Evolutionary conservation across 2,329 filamentous ascomycete genomes (phyloP).

Genomic region (Apiospora phragmitis): DNA sequence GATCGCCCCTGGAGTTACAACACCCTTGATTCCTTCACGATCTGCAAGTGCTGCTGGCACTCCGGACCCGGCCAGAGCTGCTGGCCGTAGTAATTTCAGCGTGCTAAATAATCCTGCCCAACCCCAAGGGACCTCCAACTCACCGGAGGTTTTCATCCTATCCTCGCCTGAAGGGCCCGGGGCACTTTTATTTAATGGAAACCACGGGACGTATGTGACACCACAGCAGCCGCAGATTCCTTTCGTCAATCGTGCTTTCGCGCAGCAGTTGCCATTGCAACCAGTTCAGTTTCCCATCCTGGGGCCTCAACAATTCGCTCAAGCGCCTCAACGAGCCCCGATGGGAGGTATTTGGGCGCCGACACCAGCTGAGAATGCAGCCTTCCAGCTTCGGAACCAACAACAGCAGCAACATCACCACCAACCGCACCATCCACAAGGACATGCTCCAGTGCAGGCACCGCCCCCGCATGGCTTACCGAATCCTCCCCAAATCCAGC

Average conservation of each 20-base stretch:
- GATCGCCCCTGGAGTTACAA: conserved; percentile 44
- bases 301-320: not conserved
- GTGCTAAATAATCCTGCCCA: conserved; percentile 23
- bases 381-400: conserved; percentile 8
- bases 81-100: conserved; percentile 28
- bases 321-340: not conserved
- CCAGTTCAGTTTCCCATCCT: not conserved
- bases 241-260: not conserved
- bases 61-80: conserved; percentile 43
- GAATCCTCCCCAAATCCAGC: conserved; percentile 28
- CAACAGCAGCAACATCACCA: conserved; percentile 7
- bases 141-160: conserved; percentile 59
- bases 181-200: conserved; percentile 55
- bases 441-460: conserved; percentile 27
- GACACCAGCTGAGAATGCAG: conserved; percentile 10
- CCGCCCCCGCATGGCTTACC: conserved; percentile 29
- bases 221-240: conserved; percentile 31
- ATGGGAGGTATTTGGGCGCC: conserved; percentile 13
- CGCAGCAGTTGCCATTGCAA: not conserved
- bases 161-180: conserved; percentile 61
- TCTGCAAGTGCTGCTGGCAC: conserved; percentile 48
- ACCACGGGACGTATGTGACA: conserved; percentile 52
- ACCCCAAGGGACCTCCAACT: conserved; percentile 24
- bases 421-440: conserved; percentile 21
- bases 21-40: conserved; percentile 41